Base-by-base conservation (phyloP, 1,139 yeast species). In the Lizanozyma gosingica region DNA sequence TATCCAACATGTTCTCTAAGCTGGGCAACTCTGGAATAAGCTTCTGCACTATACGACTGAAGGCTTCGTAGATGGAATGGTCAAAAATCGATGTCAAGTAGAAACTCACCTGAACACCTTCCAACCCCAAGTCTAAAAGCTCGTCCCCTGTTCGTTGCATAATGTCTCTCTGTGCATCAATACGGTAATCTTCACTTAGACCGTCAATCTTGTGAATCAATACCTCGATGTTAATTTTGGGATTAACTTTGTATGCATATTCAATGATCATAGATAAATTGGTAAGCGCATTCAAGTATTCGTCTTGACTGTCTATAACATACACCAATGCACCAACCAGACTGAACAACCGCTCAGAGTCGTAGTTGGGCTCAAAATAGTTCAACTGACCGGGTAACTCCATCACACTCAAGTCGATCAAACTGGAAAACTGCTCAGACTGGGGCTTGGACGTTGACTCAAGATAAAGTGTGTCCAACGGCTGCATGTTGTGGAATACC, bases 131-230 rank as follows among this genome's bases (percentile, higher is more conserved):
- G 55, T 90, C 98, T 43, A 83, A 69, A 39, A 92, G 67, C 56
- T 90, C 97, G 59, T 92, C 98, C 9, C 94, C 94, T 0, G 94
- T 87, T 47, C 97, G 71, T 60, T 90, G 97, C 87, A 88, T 88
- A 40, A 92, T 92, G 57, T 92, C 98, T 53, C 97, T 72, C 57
- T 90, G 97, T 14, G 97, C 94, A 59, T 92, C 98, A 39, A 87
- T 72, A 44, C 95, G 73, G 59, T 87, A 92, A 59, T 92, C 98
- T 55, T 92, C 98, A 41, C 90, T 80, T 38, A 92, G 69, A 0
- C 97, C 97, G 57, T 92, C 98, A 39, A 92, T 90, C 59, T 92
- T 92, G 61, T 92, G 98, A 40, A 92, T 88, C 43, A 92, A 71
- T 3, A 92, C 95, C 57, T 92, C 98, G 41, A 92, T 82, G 55